Evolutionary conservation across 352 stramenopile species (phyloP), one percentile per base, ranked within the genome.

Genomic region (Globisporangium carolinianum): DNA sequence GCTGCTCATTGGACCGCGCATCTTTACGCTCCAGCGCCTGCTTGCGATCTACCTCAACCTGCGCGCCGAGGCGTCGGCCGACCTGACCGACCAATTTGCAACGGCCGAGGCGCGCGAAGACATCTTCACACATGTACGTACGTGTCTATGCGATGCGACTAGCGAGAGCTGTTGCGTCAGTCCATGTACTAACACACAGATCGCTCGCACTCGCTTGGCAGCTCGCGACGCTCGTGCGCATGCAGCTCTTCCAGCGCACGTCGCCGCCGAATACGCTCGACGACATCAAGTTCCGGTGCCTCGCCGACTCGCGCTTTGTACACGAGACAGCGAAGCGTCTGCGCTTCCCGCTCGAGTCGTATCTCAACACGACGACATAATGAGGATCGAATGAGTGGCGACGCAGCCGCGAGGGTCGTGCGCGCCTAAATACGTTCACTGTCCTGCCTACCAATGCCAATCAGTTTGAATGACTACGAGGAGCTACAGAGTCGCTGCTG

Each of bases 11-110:
- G 83, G 83, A 0, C 83, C 83, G 36, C 79, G 79, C 47, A 85
- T 88, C 53, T 94, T 91, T 60, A 75, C 70, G 24, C 61, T 91
- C 37, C 77, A 90, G 55, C 70, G 83, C 4, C 67, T 94, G 45
- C 55, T 91, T 15, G 83, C 83, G 35, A 91, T 94, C 51, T 91
- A 91, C 55, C 64, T 83, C 32, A 94, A 82, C 39, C 65, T 93
- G 32, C 78, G 75, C 24, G 63, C 67, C 5, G 78, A 89, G 64
- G 72, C 64, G 14, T 62, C 74, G 2, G 75, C 72, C 17, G 69
- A 66, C 12, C 36, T 59, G 17, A 70, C 37, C 47, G 59, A 55
- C 46, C 24, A 46, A 35, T 58, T 55, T 65, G 37, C 60, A 12
- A 11, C 38, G 4, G 57, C 52, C 7, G 73, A 83, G 66, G 74